phyloP scores from a whole-genome alignment of 1,284 basidiomycete species.

The Boletus sp. region DNA sequence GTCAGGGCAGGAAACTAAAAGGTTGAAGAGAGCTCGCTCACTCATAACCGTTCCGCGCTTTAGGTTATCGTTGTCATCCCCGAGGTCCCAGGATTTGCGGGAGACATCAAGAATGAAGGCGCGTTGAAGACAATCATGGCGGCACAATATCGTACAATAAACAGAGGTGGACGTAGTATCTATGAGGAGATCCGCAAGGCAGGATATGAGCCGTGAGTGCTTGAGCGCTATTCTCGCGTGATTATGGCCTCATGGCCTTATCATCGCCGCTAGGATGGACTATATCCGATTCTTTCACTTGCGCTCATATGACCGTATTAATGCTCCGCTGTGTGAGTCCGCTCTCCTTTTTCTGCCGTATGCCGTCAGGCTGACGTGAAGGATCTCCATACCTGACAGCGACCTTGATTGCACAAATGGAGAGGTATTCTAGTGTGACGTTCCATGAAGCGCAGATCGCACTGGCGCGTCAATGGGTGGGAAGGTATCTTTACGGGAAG shows the following conservation, averaged over 20 bases:
- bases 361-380: slow-evolving; percentile 3
- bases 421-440: slow-evolving; percentile 69
- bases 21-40: slow-evolving; percentile 5
- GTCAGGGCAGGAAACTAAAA: slow-evolving; percentile 30
- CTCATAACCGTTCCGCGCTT: not conserved
- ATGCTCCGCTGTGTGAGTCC: slow-evolving; percentile 61
- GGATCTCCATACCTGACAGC: slow-evolving; percentile 29
- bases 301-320: slow-evolving; percentile 87
- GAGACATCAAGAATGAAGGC: slow-evolving; percentile 70
- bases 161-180: slow-evolving; percentile 81
- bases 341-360: not conserved
- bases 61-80: slow-evolving; percentile 81
- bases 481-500: slow-evolving; percentile 38
- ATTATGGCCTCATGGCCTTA: slow-evolving; percentile 4
- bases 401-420: slow-evolving; percentile 65
- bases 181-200: slow-evolving; percentile 78
- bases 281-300: slow-evolving; percentile 89
- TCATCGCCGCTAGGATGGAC: slow-evolving; percentile 48
- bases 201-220: slow-evolving; percentile 75
- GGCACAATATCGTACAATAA: slow-evolving; percentile 81
- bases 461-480: slow-evolving; percentile 79
- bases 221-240: not conserved
- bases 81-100: slow-evolving; percentile 78
- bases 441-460: slow-evolving; percentile 88
- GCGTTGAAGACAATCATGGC: slow-evolving; percentile 80